These are phyloP conservation scores for Fusarium newnesense DNA, from an alignment of 2,329 filamentous ascomycete species.

Conservation along the genomic window DNA sequence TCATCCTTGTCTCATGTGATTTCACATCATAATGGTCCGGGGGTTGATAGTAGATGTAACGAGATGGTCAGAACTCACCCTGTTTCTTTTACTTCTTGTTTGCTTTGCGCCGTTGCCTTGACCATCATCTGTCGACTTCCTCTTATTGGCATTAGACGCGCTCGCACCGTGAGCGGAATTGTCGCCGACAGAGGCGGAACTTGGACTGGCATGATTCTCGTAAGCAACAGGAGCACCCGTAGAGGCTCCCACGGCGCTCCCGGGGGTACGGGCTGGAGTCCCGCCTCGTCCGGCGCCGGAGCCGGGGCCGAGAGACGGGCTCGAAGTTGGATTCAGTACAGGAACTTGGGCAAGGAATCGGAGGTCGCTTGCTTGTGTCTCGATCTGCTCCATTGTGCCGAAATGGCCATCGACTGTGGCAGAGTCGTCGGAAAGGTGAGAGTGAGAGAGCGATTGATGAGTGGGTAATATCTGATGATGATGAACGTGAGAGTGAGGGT, in stretches of 20 bases:
- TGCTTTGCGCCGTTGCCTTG: constrained; percentile 53
- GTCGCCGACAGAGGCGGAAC: constrained; percentile 58
- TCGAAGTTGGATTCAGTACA: constrained; percentile 41
- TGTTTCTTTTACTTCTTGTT: constrained; percentile 69
- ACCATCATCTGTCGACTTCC: constrained; percentile 56
- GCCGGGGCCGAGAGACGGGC: constrained; percentile 33
- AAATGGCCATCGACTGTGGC: constrained; percentile 37
- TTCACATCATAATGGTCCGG: constrained; percentile 2
- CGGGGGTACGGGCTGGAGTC: constrained; percentile 33
- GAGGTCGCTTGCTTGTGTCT: constrained; percentile 65
- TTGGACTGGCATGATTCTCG: constrained; percentile 49
- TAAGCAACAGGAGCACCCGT: constrained; percentile 47
- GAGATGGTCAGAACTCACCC: constrained; percentile 54
- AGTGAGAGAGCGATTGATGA: constrained; percentile 10
- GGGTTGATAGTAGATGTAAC: background rate
- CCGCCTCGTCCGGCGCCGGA: constrained; percentile 32
- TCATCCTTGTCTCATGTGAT: constrained; percentile 13
- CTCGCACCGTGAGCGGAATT: constrained; percentile 57
- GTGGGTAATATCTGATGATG: constrained; percentile 16
- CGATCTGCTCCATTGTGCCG: constrained; percentile 62
- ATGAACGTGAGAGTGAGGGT: constrained; percentile 22
- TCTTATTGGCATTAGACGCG: constrained; percentile 47
- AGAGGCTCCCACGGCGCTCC: constrained; percentile 37
- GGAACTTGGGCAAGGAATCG: constrained; percentile 59
- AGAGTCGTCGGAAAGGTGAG: constrained; percentile 4